Base-by-base conservation (phyloP, 2,329 filamentous ascomycete genomes). In the Microcera coccophila region DNA sequence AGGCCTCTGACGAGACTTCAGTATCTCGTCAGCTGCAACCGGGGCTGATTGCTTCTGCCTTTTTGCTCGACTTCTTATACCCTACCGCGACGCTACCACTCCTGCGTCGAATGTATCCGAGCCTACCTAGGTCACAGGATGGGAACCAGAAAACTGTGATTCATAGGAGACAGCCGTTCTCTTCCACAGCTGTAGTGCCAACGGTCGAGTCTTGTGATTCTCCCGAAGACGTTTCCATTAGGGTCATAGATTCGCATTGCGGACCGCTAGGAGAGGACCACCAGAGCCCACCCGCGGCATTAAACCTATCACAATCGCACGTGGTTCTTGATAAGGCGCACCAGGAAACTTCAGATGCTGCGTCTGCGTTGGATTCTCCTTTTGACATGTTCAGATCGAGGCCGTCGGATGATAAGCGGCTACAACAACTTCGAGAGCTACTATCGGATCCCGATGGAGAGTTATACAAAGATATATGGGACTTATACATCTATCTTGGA, bases 61-160 rank as follows among this genome's bases (percentile, higher is more conserved):
- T 78, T 41, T 61, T 76, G 36, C 70, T 81, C 58, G 77, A 80
- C 58, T 80, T 80, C 41, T 60, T 80, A 8, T 79, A 79, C 39
- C 76, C 76, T 4, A 68, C 54, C 24, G 69, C 68, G 9, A 67
- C 73, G 10, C 43, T 70, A 11, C 61, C 67, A 12, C 61, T 74
- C 4, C 52, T 76, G 45, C 69, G 69, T 32, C 67, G 66, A 20
- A 52, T 65, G 9, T 62, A 65, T 34, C 60, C 61, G n/a, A 49
- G 49, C 17, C 33, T 62, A 3, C 54, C 57, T 7, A 52, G 45
- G 33, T 39, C 57, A 17, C 61, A 54, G 32, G 41, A 54, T 36
- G 51, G 47, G 11, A 46, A 42, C 4, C 39, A 36, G 9, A 32
- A 43, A 15, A 22, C 39, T 14, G 42, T 41, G 8, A 38, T 47